These are phyloP conservation scores for Scleroderma bovista DNA, from an alignment of 768 basidiomycete genomes.

Conservation along the genomic window DNA sequence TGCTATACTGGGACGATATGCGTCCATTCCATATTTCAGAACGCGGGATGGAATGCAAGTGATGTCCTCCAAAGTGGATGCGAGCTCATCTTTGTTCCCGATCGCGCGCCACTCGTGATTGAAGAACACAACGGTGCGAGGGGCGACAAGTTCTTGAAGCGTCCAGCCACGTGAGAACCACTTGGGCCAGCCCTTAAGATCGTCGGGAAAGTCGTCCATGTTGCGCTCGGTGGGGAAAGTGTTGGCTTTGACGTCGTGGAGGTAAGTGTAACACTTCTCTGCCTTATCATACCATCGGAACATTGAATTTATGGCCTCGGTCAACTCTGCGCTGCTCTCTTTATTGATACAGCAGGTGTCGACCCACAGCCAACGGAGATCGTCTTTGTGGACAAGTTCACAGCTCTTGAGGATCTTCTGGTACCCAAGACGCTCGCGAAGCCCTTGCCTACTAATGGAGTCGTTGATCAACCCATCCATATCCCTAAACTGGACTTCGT, in stretches of 20 bases:
- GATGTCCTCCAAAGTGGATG: background rate
- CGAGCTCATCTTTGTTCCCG: background rate
- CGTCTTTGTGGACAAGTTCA: background rate
- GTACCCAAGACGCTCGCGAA: background rate
- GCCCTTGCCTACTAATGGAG: background rate
- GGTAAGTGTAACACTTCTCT: background rate
- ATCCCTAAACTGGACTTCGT: background rate
- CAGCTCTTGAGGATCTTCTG: background rate
- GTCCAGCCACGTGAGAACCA: constrained; percentile 2
- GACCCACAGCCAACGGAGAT: background rate
- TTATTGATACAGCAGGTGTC: background rate
- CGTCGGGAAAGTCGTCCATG: background rate
- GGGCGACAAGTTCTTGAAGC: background rate
- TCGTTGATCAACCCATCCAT: background rate
- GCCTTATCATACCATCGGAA: background rate
- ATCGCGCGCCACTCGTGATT: background rate
- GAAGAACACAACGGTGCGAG: background rate
- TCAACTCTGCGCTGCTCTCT: background rate
- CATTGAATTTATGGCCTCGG: background rate
- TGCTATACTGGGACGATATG: background rate
- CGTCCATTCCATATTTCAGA: background rate
- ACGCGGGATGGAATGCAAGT: background rate
- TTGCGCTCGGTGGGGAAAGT: background rate
- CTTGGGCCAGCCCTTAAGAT: background rate
- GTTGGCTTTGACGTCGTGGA: background rate